Conservation (phyloP, 805 yeast species). For the Saturnispora dispora region DNA sequence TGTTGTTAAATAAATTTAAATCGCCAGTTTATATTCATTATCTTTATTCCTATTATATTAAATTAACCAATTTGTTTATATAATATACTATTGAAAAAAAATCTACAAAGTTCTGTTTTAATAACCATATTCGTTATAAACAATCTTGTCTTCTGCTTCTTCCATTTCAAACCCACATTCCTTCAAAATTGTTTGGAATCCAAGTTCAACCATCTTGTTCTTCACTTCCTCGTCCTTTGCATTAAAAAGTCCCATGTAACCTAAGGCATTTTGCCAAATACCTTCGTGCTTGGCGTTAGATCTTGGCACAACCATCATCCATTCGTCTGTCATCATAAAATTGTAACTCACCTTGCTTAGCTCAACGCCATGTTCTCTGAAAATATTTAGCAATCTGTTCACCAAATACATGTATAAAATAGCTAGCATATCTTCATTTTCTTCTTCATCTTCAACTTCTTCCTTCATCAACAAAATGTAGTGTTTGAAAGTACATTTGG, state of each 20-base stretch:
- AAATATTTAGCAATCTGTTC: slow-evolving; percentile 59
- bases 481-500: slow-evolving; percentile 71
- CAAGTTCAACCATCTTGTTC: slow-evolving; percentile 37
- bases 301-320: slow-evolving; percentile 86
- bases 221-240: slow-evolving; percentile 58
- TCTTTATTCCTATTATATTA: not conserved
- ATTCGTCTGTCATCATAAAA: slow-evolving; percentile 68
- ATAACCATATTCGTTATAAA: slow-evolving; percentile 59
- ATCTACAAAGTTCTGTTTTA: not conserved
- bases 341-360: slow-evolving; percentile 57
- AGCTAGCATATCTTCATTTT: slow-evolving; percentile 50
- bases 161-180: slow-evolving; percentile 55
- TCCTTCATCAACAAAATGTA: slow-evolving; percentile 57
- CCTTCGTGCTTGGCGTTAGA: slow-evolving; percentile 43
- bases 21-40: not conserved
- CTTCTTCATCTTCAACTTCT: slow-evolving; percentile 31
- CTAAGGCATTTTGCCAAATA: slow-evolving; percentile 71
- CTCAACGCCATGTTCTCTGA: slow-evolving; percentile 40
- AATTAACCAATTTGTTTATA: not conserved
- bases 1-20: slow-evolving; percentile 17
- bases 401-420: slow-evolving; percentile 64
- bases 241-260: slow-evolving; percentile 66
- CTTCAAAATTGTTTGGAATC: slow-evolving; percentile 45
- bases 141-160: slow-evolving; percentile 38
- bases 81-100: not conserved